Conservation (phyloP, 805 yeast genomes). For the Pichia paraexigua region DNA sequence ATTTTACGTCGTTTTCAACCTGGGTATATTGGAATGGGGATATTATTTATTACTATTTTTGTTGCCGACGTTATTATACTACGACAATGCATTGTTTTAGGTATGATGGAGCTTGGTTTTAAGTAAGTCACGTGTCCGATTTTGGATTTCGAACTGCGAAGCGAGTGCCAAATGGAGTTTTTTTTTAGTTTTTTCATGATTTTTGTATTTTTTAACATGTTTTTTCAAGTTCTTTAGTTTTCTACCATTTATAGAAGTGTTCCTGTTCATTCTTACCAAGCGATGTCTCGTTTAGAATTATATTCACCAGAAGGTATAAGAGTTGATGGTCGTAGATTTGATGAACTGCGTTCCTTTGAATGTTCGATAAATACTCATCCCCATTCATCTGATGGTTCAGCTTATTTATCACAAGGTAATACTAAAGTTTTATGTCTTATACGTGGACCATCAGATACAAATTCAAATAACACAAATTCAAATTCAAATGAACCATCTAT, state of each 20-base stretch:
- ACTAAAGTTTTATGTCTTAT: constrained; percentile 81
- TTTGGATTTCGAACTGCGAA: too few relatives aligned
- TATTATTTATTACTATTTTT: not conserved
- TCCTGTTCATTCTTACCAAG: too few relatives aligned
- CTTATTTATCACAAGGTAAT: constrained; percentile 87
- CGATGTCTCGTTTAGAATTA: constrained; percentile 51
- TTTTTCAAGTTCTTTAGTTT: not conserved
- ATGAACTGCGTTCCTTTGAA: constrained; percentile 76
- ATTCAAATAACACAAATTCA: constrained; percentile 35
- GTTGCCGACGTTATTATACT: not conserved
- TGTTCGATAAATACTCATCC: constrained; percentile 87
- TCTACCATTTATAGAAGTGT: too few relatives aligned
- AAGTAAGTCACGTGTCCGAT: not conserved
- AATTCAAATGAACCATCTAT: constrained; percentile 51
- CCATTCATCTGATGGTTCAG: constrained; percentile 81
- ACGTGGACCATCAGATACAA: constrained; percentile 85
- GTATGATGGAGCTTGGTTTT: not conserved
- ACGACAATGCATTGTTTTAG: not conserved
- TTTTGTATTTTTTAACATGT: not conserved
- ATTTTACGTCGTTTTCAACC: constrained; percentile 1
- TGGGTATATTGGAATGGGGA: constrained; percentile 3
- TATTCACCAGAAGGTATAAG: constrained; percentile 95
- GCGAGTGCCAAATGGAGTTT: not conserved
- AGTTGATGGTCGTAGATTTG: constrained; percentile 91
- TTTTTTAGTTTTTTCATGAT: not conserved